A percentile compares a stretch with the other conserved stretches of the same genome.
Evolutionary conservation across 192 early-diverging fungal genomes (phyloP).

Genomic region (Linnemannia zychae): DNA sequence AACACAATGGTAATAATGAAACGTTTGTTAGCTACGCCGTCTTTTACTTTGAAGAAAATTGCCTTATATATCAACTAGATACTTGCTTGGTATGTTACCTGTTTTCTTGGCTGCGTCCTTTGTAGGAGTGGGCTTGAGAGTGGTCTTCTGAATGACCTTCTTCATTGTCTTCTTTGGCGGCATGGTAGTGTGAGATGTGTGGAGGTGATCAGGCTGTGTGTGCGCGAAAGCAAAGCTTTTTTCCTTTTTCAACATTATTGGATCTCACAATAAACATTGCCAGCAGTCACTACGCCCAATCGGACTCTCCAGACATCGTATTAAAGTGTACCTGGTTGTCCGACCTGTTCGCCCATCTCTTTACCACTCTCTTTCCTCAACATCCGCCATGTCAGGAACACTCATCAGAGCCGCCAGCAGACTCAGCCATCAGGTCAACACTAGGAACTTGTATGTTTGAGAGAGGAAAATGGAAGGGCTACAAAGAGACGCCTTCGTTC

Average conservation of each 20-base stretch:
- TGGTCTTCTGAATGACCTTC: constrained; percentile 32
- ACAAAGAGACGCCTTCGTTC: not conserved
- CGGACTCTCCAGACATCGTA: not conserved
- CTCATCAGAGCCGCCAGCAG: constrained; percentile 25
- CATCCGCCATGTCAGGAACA: constrained; percentile 19
- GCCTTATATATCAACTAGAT: too few relatives aligned
- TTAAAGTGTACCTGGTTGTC: not conserved
- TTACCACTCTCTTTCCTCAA: not conserved
- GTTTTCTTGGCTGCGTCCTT: constrained; percentile 30
- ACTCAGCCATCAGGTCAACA: constrained; percentile 20
- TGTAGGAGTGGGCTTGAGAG: constrained; percentile 1
- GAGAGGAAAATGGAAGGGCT: too few relatives aligned
- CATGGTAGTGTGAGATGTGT: constrained; percentile 12
- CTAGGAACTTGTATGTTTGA: constrained; percentile 19
- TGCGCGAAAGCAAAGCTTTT: not conserved
- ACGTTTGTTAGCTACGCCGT: not conserved
- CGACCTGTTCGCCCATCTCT: not conserved
- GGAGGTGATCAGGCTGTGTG: constrained; percentile 5
- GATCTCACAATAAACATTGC: not conserved
- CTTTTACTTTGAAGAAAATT: not conserved
- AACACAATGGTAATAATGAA: too few relatives aligned
- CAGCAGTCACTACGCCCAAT: constrained; percentile 4
- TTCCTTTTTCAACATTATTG: constrained; percentile 6
- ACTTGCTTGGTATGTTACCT: not conserved
- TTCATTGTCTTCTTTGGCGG: constrained; percentile 53